Percentiles rank a stretch among this genome's conserved stretches.
These are phyloP conservation scores for Wickerhamiella infanticola DNA, from an alignment of 1,139 yeast genomes.

Conservation along the genomic window DNA sequence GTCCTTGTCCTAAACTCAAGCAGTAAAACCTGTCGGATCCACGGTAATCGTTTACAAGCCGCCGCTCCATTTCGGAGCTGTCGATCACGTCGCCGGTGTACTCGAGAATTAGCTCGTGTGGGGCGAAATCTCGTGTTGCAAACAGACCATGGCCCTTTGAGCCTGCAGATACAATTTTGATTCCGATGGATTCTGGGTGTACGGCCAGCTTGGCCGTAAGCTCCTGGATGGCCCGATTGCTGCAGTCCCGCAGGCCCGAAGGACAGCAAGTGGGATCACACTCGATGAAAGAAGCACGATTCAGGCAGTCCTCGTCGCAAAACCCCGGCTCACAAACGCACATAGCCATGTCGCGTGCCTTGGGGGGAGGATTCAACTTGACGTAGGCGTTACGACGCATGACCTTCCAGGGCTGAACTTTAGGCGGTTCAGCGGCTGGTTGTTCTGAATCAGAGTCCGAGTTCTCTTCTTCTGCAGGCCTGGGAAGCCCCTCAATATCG, in stretches of 20 bases:
- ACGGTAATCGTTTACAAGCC: slow-evolving; percentile 19
- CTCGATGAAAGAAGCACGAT: slow-evolving; percentile 23
- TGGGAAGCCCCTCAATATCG: background rate
- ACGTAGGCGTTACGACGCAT: background rate
- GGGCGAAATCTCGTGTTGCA: slow-evolving; percentile 23
- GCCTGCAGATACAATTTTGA: slow-evolving; percentile 15
- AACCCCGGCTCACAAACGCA: slow-evolving; percentile 20
- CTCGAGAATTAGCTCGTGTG: slow-evolving; percentile 29
- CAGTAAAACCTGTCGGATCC: slow-evolving; percentile 22
- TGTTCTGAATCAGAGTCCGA: background rate
- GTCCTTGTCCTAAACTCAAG: slow-evolving; percentile 25
- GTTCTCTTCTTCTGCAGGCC: no score
- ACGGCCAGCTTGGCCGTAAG: slow-evolving; percentile 6
- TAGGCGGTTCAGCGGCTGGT: background rate
- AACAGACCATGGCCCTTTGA: slow-evolving; percentile 27
- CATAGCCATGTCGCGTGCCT: slow-evolving; percentile 9
- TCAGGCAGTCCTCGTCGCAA: slow-evolving; percentile 26
- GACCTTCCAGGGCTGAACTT: background rate
- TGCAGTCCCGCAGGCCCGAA: slow-evolving; percentile 24
- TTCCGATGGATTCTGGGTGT: slow-evolving; percentile 1
- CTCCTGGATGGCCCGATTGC: slow-evolving; percentile 25
- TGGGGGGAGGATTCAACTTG: background rate
- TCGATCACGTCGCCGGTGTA: slow-evolving; percentile 31
- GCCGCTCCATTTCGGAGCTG: slow-evolving; percentile 21
- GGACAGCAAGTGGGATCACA: slow-evolving; percentile 25